phyloP scores from a whole-genome alignment of 352 stramenopile species.

The Globisporangium nagaii region DNA sequence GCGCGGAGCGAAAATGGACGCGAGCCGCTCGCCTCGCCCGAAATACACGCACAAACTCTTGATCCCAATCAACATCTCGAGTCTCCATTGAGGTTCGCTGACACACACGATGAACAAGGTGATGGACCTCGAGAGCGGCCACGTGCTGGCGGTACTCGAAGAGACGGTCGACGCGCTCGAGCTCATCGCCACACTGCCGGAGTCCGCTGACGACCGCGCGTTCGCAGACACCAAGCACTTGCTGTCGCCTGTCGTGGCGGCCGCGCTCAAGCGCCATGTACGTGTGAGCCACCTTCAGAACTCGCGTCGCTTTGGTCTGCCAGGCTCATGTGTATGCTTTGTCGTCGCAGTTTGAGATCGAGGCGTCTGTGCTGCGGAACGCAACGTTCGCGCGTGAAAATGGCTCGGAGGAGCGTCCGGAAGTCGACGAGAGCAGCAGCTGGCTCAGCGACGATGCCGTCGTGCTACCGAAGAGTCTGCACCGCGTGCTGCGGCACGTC shows the following conservation, averaged over 20 bases:
- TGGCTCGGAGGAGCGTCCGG: background rate
- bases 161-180: slow-evolving; percentile 23
- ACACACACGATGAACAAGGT: slow-evolving; percentile 17
- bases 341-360: slow-evolving; percentile 9
- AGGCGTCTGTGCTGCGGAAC: background rate
- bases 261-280: slow-evolving; percentile 20
- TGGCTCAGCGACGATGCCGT: slow-evolving; percentile 11
- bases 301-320: no score
- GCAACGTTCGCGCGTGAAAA: background rate
- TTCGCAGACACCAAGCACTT: background rate
- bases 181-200: slow-evolving; percentile 23
- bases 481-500: slow-evolving; percentile 17
- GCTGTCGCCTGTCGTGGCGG: background rate
- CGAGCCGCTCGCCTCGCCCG: background rate
- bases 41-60: background rate
- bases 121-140: slow-evolving; percentile 26
- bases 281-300: no score
- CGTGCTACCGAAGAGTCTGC: slow-evolving; percentile 28
- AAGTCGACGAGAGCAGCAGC: slow-evolving; percentile 11
- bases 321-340: no score
- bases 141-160: slow-evolving; percentile 33
- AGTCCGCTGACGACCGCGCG: slow-evolving; percentile 1
- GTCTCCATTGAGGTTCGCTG: background rate
- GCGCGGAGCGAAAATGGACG: background rate
- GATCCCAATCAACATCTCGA: no score